Percentiles rank a stretch among this genome's conserved stretches.
phyloP scores from a whole-genome alignment of 2,329 filamentous ascomycete species.

The Podosphaera fusca region DNA sequence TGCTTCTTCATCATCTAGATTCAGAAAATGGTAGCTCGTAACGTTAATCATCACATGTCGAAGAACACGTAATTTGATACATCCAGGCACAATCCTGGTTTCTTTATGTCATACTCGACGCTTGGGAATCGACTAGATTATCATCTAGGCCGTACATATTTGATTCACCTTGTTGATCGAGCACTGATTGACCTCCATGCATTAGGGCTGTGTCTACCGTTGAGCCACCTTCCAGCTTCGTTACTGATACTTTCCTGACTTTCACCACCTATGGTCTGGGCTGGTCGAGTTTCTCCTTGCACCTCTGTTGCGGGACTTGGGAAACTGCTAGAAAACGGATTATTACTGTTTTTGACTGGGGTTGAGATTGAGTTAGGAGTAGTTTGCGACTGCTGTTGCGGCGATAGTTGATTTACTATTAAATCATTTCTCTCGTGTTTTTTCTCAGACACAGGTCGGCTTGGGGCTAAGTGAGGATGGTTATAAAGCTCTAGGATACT shows the following conservation, averaged over 20 bases:
- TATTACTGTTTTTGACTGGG: constrained; percentile 10
- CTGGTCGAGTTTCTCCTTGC: constrained; percentile 8
- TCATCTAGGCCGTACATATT: not conserved
- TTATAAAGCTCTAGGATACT: constrained; percentile 58
- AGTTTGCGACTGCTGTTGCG: not conserved
- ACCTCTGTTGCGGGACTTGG: not conserved
- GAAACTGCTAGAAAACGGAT: constrained; percentile 13
- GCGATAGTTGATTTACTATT: not conserved
- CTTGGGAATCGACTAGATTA: no score
- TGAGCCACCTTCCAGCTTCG: constrained; percentile 27
- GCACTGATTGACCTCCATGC: constrained; percentile 45
- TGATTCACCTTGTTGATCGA: constrained; percentile 12
- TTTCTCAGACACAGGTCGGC: constrained; percentile 4
- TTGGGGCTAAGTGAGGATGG: constrained; percentile 18
- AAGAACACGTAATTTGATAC: not conserved
- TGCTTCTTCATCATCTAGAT: not conserved
- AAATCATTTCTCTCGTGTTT: constrained; percentile 5
- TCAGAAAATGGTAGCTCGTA: not conserved
- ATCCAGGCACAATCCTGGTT: not conserved
- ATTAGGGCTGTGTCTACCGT: constrained; percentile 56
- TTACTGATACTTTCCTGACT: constrained; percentile 47
- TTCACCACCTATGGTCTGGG: constrained; percentile 17
- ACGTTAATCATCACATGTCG: not conserved
- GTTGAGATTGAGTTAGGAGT: constrained; percentile 5
- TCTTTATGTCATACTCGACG: not conserved